Percentiles rank a stretch among this genome's conserved stretches.
Conservation (phyloP, 2,329 filamentous ascomycete species). For the Scedosporium boydii region DNA sequence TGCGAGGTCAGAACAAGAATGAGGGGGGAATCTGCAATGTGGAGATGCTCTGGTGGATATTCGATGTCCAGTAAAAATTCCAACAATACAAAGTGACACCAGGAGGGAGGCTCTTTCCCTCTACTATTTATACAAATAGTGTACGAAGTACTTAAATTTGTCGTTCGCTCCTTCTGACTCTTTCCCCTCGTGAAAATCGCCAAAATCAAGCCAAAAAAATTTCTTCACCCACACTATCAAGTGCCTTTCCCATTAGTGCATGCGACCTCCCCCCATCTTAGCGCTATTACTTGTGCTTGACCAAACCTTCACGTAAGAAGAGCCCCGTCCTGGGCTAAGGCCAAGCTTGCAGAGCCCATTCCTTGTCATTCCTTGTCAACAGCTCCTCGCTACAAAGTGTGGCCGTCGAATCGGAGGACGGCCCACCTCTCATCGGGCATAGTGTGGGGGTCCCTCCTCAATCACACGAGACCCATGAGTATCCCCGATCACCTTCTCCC, state of each 20-base stretch:
- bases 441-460: not conserved
- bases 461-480: not conserved
- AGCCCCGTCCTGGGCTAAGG: not conserved
- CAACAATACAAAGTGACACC: no score
- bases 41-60: no score
- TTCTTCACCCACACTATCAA: not conserved
- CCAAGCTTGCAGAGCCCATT: not conserved
- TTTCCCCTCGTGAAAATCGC: not conserved
- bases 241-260: not conserved
- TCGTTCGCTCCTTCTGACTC: not conserved
- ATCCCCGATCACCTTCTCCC: not conserved
- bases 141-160: no score
- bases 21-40: not conserved
- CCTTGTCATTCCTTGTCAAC: not conserved
- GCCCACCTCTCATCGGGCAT: not conserved
- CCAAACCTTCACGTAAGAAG: not conserved
- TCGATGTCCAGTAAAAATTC: no score
- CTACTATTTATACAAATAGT: not conserved
- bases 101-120: no score
- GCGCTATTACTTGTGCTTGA: not conserved
- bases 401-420: not conserved
- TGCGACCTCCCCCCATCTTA: not conserved
- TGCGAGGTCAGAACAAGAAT: not conserved
- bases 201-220: not conserved
- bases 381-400: not conserved